phyloP scores from a whole-genome alignment of 2,329 filamentous ascomycete species.

The Colletotrichum cereale region DNA sequence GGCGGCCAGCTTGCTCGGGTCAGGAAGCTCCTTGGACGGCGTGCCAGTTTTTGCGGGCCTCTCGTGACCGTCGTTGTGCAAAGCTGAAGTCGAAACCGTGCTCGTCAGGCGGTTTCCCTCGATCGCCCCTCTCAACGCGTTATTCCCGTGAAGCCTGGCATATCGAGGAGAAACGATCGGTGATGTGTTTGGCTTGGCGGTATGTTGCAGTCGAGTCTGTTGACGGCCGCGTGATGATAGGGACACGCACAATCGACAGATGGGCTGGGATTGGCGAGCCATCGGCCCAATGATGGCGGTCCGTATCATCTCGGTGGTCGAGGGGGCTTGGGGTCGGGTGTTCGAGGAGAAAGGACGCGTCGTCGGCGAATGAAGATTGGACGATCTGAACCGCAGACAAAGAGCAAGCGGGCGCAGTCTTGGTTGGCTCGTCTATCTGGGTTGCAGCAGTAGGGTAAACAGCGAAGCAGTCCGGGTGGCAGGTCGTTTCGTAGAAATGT shows the following conservation, averaged over 20 bases:
- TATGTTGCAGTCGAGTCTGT: conserved; percentile 35
- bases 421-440: conserved; percentile 15
- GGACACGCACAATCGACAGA: conserved; percentile 60
- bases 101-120: conserved; percentile 25
- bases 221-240: conserved; percentile 43
- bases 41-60: conserved; percentile 16
- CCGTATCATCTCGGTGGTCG: conserved; percentile 51
- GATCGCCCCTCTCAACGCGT: conserved; percentile 23
- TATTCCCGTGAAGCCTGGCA: conserved; percentile 33
- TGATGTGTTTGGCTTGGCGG: conserved; percentile 40
- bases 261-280: conserved; percentile 46
- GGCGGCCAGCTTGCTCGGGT: conserved; percentile 55
- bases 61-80: conserved; percentile 22
- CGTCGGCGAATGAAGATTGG: conserved; percentile 21
- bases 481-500: conserved; percentile 12
- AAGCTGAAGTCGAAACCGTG: conserved; percentile 13
- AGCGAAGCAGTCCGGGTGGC: neutral
- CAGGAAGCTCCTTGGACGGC: conserved; percentile 47
- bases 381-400: conserved; percentile 7
- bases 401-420: conserved; percentile 10
- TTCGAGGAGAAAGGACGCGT: conserved; percentile 1
- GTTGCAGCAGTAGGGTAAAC: conserved; percentile 23
- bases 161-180: conserved; percentile 27
- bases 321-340: conserved; percentile 5
- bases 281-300: conserved; percentile 46